Evolutionary conservation across 345 rosid species (phyloP).

Genomic region (Eucalyptus microcorys): DNA sequence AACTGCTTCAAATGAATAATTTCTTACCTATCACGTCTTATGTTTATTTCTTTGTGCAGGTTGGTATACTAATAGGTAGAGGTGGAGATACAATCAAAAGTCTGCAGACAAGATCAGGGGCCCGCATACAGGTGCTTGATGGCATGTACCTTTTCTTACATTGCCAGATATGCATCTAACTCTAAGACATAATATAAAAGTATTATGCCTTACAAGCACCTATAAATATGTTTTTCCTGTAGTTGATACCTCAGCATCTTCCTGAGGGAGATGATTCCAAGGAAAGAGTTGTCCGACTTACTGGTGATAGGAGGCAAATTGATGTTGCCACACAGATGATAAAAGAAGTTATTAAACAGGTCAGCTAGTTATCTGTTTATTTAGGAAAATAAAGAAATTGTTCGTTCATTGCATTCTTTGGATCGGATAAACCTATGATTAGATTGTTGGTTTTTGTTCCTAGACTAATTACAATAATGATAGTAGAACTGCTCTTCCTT

Average conservation of each 20-base stretch:
- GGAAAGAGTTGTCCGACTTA: slow-evolving; percentile 78
- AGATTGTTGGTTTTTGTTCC: neutral
- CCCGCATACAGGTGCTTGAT: slow-evolving; percentile 87
- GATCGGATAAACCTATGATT: neutral
- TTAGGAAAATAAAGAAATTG: neutral
- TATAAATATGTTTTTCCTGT: neutral
- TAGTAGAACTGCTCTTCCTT: neutral
- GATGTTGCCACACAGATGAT: slow-evolving; percentile 79
- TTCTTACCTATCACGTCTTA: neutral
- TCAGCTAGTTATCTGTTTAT: slow-evolving; percentile 8
- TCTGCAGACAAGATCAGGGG: slow-evolving; percentile 81
- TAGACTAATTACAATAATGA: neutral
- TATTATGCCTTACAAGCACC: neutral
- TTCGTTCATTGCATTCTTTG: neutral
- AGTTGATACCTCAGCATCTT: slow-evolving; percentile 88
- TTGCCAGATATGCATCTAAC: neutral
- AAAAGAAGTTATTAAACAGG: slow-evolving; percentile 86
- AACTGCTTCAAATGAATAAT: neutral
- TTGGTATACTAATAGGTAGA: slow-evolving; percentile 87
- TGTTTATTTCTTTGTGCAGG: slow-evolving; percentile 16
- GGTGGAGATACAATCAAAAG: slow-evolving; percentile 92
- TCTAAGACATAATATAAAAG: neutral
- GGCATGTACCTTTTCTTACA: neutral
- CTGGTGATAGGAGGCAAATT: slow-evolving; percentile 81
- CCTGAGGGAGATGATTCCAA: slow-evolving; percentile 81